Evolutionary conservation across 257 asterid genomes (phyloP), one percentile per base, ranked within the genome.

Genomic region (Solanum megistacrolobum): DNA sequence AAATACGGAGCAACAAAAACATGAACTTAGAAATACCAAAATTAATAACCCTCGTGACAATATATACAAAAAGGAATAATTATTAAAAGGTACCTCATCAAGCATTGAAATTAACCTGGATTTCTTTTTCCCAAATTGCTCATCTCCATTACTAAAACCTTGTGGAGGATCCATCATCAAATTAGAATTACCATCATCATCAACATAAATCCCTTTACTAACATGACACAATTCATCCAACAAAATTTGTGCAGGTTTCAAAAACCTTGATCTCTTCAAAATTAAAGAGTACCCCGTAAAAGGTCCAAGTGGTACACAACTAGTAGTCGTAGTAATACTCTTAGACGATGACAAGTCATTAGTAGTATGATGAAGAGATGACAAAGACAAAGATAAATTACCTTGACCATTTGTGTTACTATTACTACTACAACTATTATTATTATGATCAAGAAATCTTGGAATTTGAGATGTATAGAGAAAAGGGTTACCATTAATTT

Each of bases 201-300:
- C 69, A 48, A 87, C 90, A 34, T 91, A 96, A 83, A 94, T 68
- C 34, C 93, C 98, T 34, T 92, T 90, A 20, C 96, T 95, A 78
- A 93, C 94, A 79, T 92, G 95, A 83, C 98, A 96, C 83, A 94
- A 92, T 92, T 97, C 98, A 73, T 94, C 98, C 94, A 97, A 65
- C 90, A 97, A 87, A 87, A 92, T 94, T 71, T 96, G 99, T 20
- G 99, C 98, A 8, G 98, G 98, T 84, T 92, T 93, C 95, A 96
- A 86, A 74, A 97, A 96, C 60, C 94, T 94, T 7, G 98, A 96
- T 13, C 98, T 97, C 86, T 91, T 95, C 88, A 97, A 29, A 9
- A 96, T 93, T 13, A 96, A 95, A 76, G 99, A 97, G 78, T 97
- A 97, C 14, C 98, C 99, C 23, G 97, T 96, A 60, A 96, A 97